These are phyloP conservation scores for Apiospora pterosperma DNA, from an alignment of 2,329 filamentous ascomycete species.

Conservation along the genomic window DNA sequence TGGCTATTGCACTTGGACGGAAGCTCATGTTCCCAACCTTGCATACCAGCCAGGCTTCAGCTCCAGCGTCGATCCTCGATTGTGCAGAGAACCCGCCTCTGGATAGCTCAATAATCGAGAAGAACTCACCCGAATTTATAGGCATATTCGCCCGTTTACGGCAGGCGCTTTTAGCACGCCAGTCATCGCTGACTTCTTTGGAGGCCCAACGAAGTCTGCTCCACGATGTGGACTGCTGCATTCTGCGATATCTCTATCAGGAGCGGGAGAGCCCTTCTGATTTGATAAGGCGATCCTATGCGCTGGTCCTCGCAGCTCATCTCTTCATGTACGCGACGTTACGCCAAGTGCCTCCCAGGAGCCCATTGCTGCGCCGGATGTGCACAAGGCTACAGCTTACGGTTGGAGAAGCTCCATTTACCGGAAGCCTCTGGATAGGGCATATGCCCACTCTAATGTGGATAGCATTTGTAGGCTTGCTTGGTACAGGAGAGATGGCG, in stretches of 20 bases:
- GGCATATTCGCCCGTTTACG: neutral
- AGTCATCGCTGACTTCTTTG: neutral
- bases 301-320: slow-evolving; percentile 9
- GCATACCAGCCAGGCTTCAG: neutral
- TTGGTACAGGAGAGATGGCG: neutral
- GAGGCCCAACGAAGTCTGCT: neutral
- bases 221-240: slow-evolving; percentile 3
- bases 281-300: neutral
- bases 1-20: neutral
- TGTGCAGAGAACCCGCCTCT: neutral
- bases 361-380: slow-evolving; percentile 9
- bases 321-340: slow-evolving; percentile 9
- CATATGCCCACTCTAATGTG: neutral
- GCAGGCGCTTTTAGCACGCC: neutral
- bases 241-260: neutral
- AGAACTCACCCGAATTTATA: neutral
- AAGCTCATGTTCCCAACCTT: neutral
- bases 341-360: slow-evolving; percentile 5
- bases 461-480: neutral
- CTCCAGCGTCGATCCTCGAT: neutral
- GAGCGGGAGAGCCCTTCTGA: neutral
- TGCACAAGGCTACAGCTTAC: neutral
- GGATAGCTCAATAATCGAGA: neutral
- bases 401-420: neutral
- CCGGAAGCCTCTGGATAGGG: neutral